Base-by-base conservation (phyloP, 352 stramenopile genomes). In the Globisporangium canariense region DNA sequence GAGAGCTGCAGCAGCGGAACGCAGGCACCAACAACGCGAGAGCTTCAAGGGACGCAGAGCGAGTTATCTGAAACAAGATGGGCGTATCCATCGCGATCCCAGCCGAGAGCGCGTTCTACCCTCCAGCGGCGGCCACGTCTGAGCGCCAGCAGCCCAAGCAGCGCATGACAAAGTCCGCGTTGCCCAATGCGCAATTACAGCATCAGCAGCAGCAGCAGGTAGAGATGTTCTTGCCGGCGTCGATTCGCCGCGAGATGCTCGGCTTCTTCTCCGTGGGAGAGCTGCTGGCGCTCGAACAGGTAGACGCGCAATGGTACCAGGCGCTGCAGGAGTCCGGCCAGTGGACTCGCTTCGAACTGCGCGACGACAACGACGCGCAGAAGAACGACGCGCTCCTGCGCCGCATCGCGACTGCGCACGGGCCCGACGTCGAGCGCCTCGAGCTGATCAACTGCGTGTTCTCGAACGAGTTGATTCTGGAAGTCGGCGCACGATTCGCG, bases 401-500 rank as follows among this genome's bases (percentile, higher is more conserved):
- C 1, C 55, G 66, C 22, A 51, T 88, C 11, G 73, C 79, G 9
- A 58, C 30, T 22, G 62, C 71, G 3, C 82, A 89, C 49, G 82
- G 82, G 7, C 1, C 18, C 2, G 66, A 81, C 13, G 68, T 87
- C 4, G 64, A 73, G 43, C 70, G 45, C 1, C 62, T 91, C 13
- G 74, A 74, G 30, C 51, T 90, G 25, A 53, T 83, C 58, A 76
- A 82, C 54, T 89, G 79, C 56, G 67, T 70, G n/a, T 60, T 89
- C 38, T 65, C 70, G 0, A 71, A 78, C 16, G 55, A 57, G 2
- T 36, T 77, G 20, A 22, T 88, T 6, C 41, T 74, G 25, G 72
- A 77, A 10, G 40, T 71, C n/a, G 76, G 68, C 41, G 60, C 65
- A 1, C 34, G 60, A 22, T 87, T 91, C 50, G 36, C 40, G 9